Conservation (phyloP, 345 rosid genomes). For the Pistacia atlantica region DNA sequence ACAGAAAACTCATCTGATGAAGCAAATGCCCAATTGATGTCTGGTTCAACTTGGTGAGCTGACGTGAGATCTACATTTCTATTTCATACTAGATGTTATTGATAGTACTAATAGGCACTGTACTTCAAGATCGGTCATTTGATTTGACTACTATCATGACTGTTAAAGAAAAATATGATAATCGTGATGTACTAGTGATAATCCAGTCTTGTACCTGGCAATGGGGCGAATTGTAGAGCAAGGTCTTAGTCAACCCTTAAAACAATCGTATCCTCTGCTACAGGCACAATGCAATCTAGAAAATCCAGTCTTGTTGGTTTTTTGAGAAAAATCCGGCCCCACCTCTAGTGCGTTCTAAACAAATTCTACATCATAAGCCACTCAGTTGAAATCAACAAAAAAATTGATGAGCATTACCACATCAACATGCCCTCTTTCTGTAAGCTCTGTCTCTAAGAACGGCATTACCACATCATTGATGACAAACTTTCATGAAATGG, state of each 20-base stretch:
- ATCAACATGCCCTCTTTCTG: neutral
- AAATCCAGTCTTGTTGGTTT: conserved; percentile 1
- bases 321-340: conserved; percentile 16
- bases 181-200: too few species aligned
- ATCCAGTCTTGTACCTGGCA: too few species aligned
- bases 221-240: neutral
- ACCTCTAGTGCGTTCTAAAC: neutral
- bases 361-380: conserved; percentile 14
- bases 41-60: too few species aligned
- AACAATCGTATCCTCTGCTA: conserved; percentile 20
- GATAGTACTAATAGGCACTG: too few species aligned
- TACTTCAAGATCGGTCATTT: too few species aligned
- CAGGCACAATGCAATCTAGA: conserved; percentile 25
- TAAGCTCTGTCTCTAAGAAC: conserved; percentile 17
- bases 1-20: too few species aligned
- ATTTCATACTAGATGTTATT: too few species aligned
- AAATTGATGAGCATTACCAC: conserved; percentile 14
- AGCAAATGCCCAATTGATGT: too few species aligned
- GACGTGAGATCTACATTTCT: too few species aligned
- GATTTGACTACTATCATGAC: too few species aligned
- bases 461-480: neutral
- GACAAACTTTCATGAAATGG: conserved; percentile 24
- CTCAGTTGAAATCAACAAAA: neutral
- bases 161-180: too few species aligned
- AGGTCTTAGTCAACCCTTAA: conserved; percentile 14